A percentile compares a stretch with the other conserved stretches of the same genome.
Evolutionary conservation across 192 early-diverging fungal genomes (phyloP).

Genomic region (Irineochytrium annulatum): DNA sequence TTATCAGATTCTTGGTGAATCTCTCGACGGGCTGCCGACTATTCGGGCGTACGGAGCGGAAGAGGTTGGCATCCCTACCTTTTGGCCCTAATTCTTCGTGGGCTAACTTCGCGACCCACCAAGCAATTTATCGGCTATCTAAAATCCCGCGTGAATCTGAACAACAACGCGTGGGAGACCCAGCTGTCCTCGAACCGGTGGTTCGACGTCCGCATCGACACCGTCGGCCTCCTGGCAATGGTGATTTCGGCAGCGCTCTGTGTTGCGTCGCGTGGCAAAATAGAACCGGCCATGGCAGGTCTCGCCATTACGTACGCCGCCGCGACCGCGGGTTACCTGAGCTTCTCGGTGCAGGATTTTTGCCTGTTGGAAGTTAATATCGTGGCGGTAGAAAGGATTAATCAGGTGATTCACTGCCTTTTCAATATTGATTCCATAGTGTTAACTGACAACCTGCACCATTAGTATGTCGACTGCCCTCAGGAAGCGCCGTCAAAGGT

Average conservation of each 20-base stretch:
- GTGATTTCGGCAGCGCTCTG: conserved; percentile 73
- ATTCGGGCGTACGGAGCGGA: conserved; percentile 84
- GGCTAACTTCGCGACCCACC: neutral
- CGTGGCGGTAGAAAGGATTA: conserved; percentile 20
- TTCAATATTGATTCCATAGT: conserved; percentile 34
- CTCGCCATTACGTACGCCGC: conserved; percentile 15
- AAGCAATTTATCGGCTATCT: conserved; percentile 66
- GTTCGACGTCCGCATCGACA: conserved; percentile 72
- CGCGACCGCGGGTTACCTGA: conserved; percentile 13
- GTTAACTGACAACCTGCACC: no score
- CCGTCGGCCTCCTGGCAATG: conserved; percentile 61
- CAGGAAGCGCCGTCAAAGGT: neutral
- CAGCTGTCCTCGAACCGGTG: conserved; percentile 65
- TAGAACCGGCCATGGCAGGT: conserved; percentile 1
- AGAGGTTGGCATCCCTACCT: neutral
- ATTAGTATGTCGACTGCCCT: conserved; percentile 17
- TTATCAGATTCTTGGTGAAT: conserved; percentile 61
- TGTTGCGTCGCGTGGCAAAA: conserved; percentile 18
- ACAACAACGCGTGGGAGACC: conserved; percentile 76
- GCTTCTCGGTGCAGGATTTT: conserved; percentile 19
- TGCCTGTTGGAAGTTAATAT: conserved; percentile 22
- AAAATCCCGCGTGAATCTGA: conserved; percentile 60
- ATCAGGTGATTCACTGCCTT: no score
- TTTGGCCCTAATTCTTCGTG: neutral
- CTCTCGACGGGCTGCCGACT: conserved; percentile 73